Evolutionary conservation across 225 moss, liverwort and hornwort species (phyloP), one percentile per base, ranked within the genome.

Genomic region (Bryoerythrophyllum caledonicum): DNA sequence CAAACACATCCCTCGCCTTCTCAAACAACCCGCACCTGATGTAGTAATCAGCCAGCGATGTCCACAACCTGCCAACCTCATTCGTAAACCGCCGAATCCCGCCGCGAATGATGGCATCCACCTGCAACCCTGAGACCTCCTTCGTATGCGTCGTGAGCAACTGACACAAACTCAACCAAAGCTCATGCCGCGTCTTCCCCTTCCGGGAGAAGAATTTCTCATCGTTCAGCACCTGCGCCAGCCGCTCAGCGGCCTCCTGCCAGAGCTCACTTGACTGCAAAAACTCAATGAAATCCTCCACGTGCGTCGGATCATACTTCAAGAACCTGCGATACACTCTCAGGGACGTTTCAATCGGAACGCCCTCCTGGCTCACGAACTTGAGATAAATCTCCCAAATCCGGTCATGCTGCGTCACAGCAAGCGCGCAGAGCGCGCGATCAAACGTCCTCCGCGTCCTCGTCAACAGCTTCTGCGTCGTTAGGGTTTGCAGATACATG

Each of bases 281-380:
- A 86, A 93, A 95, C 70, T 94, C 91, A 32, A 99, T 99, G 56
- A 94, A 99, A 59, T 99, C 91, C 84, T 99, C 94, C 15, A 99
- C 89, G 60, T 99, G 97, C 13, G 88, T 93, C 12, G 92, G 94
- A 40, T 97, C 94, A 69, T 94, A 94, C 73, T 97, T 97, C 37
- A 97, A 83, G 65, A 94, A 94, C 23, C 93, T 87, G 55, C 91
- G 83, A 70, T 99, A 94, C 53, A 99, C 97, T 67, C 94, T 73
- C 62, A 99, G 82, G 4, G 94, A 86, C 1, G 94, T 94, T 74
- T 99, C 89, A 41, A 94, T 88, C 0, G 94, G 93, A 23, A 99
- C 91, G 5, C 93, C 97, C 37, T 90, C 85, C 82, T 99, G 94
- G 48, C 89, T 89, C 3, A 93, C 94, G 35, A 99, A 93, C 78